Evolutionary conservation across 2,329 filamentous ascomycete genomes (phyloP), one percentile per base, ranked within the genome.

Genomic region (Parascedosporium putredinis): DNA sequence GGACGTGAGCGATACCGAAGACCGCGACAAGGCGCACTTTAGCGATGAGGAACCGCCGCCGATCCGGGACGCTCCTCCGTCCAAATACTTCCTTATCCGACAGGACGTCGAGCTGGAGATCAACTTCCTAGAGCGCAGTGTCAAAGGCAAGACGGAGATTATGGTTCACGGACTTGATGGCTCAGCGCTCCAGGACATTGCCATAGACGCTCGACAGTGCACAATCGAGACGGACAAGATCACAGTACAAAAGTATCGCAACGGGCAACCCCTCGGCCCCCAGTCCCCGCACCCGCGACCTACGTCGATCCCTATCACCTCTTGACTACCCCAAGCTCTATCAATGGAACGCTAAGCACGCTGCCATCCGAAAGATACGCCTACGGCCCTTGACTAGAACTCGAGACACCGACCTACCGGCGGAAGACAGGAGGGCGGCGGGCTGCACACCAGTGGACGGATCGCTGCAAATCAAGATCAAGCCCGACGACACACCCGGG

Each of bases 61-160:
- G 5, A 55, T 64, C 27, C 55, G 65, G 46, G 67, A 71, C 52
- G 52, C 55, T 7, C 61, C 64, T 4, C 56, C 69, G 2, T 63
- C 66, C 14, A 65, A 69, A 23, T 72, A 68, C 50, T 70, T 75
- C 36, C 70, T 97, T 51, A 75, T 88, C 50, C 84, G 89, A 67
- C 91, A 97, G 68, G 86, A 87, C 63, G 83, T 98, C 46, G 84
- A 89, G 59, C 74, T 98, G 53, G 90, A 97, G 59, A 74, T 98
- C 62, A 86, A 95, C 68, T 94, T 98, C 63, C 75, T 78, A 55
- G 79, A 78, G 49, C 84, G 83, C 65, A 78, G 75, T 60, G 70
- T 97, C 59, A 82, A 78, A 53, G 93, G 93, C 47, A 84, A 79
- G 55, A 88, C 86, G 7, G 84, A 90, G 57, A 85, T 98, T 57